Base-by-base conservation (phyloP, 2,329 filamentous ascomycete species). In the Alternaria rosae region DNA sequence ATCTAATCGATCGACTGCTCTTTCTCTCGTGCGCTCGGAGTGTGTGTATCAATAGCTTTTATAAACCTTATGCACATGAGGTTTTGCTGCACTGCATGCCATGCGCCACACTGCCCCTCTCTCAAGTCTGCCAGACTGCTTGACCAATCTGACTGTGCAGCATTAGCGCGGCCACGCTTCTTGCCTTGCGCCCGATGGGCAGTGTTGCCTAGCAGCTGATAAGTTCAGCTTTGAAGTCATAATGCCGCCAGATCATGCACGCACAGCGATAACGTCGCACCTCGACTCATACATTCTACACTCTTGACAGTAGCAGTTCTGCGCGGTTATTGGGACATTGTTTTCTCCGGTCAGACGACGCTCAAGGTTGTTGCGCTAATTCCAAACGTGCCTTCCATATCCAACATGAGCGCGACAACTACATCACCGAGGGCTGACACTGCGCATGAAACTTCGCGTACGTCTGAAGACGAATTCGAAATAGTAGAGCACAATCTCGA, bases 171-270 rank as follows among this genome's bases (percentile, higher is more conserved):
- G 45, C 28, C 10, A 20, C 26, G 26, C 45, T 28, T 48, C 25
- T 10, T 26, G 23, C 25, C 35, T 38, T 30, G 25, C 45, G 45
- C 25, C 45, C 28, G 45, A 26, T 17, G 25, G 15, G 45, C 45
- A 30, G 45, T 48, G 45, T 17, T 48, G 45, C 45, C 45, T 48
- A 48, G 45, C 45, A 48, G 45, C 45, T 48, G 26, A 48, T 48
- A 13, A 30, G 23, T 20, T 30, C 45, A 48, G 45, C 25, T 12
- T 30, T 6, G 17, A 15, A n/a, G 20, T 21, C n/a, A 47, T 28
- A 17, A 17, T 47, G 44, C 25, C 26, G 42, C 42, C 21, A 44
- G 20, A 44, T 23, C 42, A 25, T 44, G 13, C 25, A 28, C 26
- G n/a, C 45, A 48, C n/a, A 26, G 12, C 25, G 11, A 13, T 20